Percentiles rank a stretch among this genome's conserved stretches.
Evolutionary conservation across 2,329 filamentous ascomycete genomes (phyloP).

Genomic region (Tetracladium maxilliforme): DNA sequence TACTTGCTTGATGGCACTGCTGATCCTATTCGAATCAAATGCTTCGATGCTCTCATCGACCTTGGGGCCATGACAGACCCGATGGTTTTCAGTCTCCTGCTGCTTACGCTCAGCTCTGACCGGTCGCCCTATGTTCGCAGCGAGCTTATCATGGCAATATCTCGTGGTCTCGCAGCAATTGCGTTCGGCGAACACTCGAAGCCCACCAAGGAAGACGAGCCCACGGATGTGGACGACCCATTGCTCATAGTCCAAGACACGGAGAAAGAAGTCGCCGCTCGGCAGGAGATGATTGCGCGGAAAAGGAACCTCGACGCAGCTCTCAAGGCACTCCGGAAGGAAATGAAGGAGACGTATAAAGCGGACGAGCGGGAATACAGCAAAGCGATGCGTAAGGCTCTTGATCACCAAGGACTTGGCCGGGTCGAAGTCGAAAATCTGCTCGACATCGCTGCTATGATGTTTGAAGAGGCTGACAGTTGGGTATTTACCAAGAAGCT

Average conservation of each 20-base stretch:
- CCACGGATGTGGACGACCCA: conserved; percentile 16
- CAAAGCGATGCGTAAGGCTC: conserved; percentile 6
- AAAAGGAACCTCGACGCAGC: conserved; percentile 31
- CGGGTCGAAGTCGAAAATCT: too few species aligned
- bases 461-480: too few species aligned
- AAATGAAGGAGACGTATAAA: conserved; percentile 28
- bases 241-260: conserved; percentile 31
- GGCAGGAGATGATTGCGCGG: conserved; percentile 29
- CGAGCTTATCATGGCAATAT: conserved; percentile 42
- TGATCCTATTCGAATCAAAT: conserved; percentile 50
- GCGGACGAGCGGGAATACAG: conserved; percentile 7
- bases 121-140: conserved; percentile 47
- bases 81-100: conserved; percentile 37
- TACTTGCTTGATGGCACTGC: conserved; percentile 50
- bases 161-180: conserved; percentile 43
- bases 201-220: conserved; percentile 9
- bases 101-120: conserved; percentile 45
- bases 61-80: conserved; percentile 44
- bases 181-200: conserved; percentile 42
- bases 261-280: conserved; percentile 24
- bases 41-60: conserved; percentile 48
- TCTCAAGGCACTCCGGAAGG: conserved; percentile 28
- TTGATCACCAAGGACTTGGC: conserved; percentile 9
- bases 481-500: too few species aligned
- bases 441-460: too few species aligned